Evolutionary conservation across 1,284 basidiomycete genomes (phyloP), one percentile per base, ranked within the genome.

Genomic region (Hortiboletus rubellus): DNA sequence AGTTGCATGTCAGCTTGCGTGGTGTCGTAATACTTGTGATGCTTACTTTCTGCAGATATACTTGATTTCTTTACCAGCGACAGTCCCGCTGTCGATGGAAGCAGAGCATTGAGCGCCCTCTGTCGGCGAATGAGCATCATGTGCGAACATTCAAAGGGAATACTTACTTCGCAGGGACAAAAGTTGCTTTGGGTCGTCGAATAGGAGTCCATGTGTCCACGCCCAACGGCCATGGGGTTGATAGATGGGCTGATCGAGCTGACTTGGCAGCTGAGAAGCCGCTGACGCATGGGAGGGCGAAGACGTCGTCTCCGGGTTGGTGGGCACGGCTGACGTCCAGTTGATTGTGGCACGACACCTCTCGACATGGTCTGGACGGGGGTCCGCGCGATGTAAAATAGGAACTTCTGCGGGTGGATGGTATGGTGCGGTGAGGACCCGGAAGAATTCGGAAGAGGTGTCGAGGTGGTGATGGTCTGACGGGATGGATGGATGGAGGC

Each of bases 11-110:
- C 33, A 72, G 57, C 47, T 17, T 38, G 24, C 11, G 44, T 15
- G n/a, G 11, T 3, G n/a, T n/a, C 6, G 11, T 49, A 41, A 11
- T 18, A 18, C 34, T 41, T 3, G 42, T n/a, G 42, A 42, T 2
- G 24, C 78, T 64, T 58, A 82, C 82, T 70, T 73, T 74, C 79
- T 80, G 44, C 76, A 78, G 4, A 84, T 69, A 59, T 80, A 82
- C 24, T 70, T 76, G 30, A 82, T 67, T n/a, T 66, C 63, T 17
- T 70, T 69, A 52, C 67, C 64, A 3, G 65, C 67, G 49, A 76
- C 60, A 50, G 59, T 59, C 40, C 77, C 76, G 46, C 66, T 73
- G 63, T 78, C 78, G 51, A 81, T 69, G 33, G 68, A 73, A 5
- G 76, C 74, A 36, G 73, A 69, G 46, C 76, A 81, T 61, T 74